Evolutionary conservation across 2,329 filamentous ascomycete species (phyloP), one percentile per base, ranked within the genome.

Genomic region (Aspergillus eucalypticola): DNA sequence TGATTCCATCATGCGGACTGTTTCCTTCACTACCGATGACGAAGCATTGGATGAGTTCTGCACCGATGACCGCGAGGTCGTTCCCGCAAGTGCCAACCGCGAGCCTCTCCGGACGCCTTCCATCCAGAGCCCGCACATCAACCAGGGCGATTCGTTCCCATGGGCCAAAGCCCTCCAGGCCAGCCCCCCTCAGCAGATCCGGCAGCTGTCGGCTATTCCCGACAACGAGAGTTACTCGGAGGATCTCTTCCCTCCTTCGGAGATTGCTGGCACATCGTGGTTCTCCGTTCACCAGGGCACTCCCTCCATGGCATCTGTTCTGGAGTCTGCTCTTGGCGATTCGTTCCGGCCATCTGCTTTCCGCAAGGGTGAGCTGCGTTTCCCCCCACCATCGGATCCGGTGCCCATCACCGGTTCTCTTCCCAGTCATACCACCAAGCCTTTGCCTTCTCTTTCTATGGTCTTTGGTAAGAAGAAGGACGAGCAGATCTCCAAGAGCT

Each of bases 61-160:
- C 81, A 89, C 88, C 54, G 88, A 89, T 63, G 90, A 95, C 66
- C 88, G 88, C 67, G 87, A 90, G 57, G 84, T 89, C 39, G 83
- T 96, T 62, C 87, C 91, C 60, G 92, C 91, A 61, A 87, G 83
- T 68, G 91, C 92, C 78, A 94, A 96, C 80, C 91, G 95, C 62
- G 93, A 98, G 79, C 95, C 95, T 58, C 88, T 99, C 38, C 91
- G 95, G 61, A 99, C 95, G 3, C 95, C 95, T 15, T 98, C 95
- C 4, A 88, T 99, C 74, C 91, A 94, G 77, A 96, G 89, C 70
- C 92, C 95, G 21, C 86, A 89, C 68, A 76, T 95, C 68, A 90
- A 92, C 69, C 84, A 84, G 60, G 81, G 80, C 61, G 91, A 91
- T 60, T 89, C 91, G 5, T 98, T 98, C 84, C 93, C 94, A 1